Evolutionary conservation across 179 eudicot genomes (phyloP).

Genomic region (Kewa caespitosa): DNA sequence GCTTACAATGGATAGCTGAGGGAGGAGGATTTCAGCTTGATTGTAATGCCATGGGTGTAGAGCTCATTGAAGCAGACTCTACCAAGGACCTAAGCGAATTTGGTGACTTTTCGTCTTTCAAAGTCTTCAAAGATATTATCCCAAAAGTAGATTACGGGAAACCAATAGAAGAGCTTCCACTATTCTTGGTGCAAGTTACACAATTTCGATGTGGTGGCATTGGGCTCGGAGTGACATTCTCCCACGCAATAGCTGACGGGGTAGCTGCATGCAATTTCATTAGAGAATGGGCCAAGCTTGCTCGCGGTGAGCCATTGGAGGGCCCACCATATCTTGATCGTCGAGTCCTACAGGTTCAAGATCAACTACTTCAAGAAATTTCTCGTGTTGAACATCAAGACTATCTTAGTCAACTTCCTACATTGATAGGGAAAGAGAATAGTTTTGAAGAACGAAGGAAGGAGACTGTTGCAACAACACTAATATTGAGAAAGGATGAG

Average conservation of each 20-base stretch:
- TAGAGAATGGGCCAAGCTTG: constrained; percentile 45
- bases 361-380: not conserved
- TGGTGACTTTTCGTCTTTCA: constrained; percentile 22
- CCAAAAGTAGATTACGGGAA: constrained; percentile 11
- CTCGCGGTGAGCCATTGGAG: constrained; percentile 30
- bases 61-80: constrained; percentile 28
- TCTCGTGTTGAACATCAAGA: not conserved
- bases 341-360: not conserved
- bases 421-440: not conserved
- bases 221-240: constrained; percentile 29
- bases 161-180: constrained; percentile 16
- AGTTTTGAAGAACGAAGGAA: not conserved
- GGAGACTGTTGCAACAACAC: not conserved
- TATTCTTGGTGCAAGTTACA: constrained; percentile 25
- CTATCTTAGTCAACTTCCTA: constrained; percentile 9
- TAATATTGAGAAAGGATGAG: constrained; percentile 8
- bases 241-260: constrained; percentile 44
- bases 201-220: constrained; percentile 46
- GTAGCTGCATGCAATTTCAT: constrained; percentile 29
- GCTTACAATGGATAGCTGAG: not conserved
- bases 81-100: constrained; percentile 14
- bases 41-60: constrained; percentile 26
- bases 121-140: constrained; percentile 16
- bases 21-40: constrained; percentile 19
- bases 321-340: constrained; percentile 26